Evolutionary conservation across 129 eudicot species (phyloP), one percentile per base, ranked within the genome.

Genomic region (Artemisia annua): DNA sequence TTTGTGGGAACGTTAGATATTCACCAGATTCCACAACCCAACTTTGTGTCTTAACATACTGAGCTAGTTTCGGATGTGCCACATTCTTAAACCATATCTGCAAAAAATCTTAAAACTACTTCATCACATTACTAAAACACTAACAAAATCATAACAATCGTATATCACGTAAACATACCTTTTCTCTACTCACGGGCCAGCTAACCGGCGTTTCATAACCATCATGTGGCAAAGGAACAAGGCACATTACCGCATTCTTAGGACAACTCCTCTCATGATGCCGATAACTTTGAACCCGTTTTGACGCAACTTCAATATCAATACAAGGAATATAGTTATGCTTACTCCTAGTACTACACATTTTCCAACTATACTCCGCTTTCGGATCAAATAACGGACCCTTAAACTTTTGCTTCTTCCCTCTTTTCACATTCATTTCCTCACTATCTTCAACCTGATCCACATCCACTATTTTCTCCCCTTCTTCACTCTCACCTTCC

Each of bases 281-380:
- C 30, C 99, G 73, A 69, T 86, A 90, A 43, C 86, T 83, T 83
- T 78, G 84, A 66, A 85, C 32, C 63, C 81, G 88, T 66, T 82
- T 81, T 14, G 76, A 69, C 2, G 83, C 67, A 14, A 55, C 82
- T 81, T 94, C 96, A 70, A 88, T 73, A 74, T 90, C 99, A 35
- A 94, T 94, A 77, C 99, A 94, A 48, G 99, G 99, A 84, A 94
- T 86, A 73, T 94, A 94, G 82, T 94, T 94, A 70, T 94, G 97
- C 78, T 94, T 94, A 77, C 99, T 94, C 75, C 96, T 88, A 26
- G 87, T 78, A 54, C 68, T 84, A 78, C 99, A 94, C 66, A 83
- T 67, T 72, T 86, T 94, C 99, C 99, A 94, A 11, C 58, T 69
- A 80, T 94, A 86, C 4, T 77, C 86, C 19, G 86, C 87, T 63